Conservation (phyloP, 2,329 filamentous ascomycete genomes). For the Venturia carpophila region DNA sequence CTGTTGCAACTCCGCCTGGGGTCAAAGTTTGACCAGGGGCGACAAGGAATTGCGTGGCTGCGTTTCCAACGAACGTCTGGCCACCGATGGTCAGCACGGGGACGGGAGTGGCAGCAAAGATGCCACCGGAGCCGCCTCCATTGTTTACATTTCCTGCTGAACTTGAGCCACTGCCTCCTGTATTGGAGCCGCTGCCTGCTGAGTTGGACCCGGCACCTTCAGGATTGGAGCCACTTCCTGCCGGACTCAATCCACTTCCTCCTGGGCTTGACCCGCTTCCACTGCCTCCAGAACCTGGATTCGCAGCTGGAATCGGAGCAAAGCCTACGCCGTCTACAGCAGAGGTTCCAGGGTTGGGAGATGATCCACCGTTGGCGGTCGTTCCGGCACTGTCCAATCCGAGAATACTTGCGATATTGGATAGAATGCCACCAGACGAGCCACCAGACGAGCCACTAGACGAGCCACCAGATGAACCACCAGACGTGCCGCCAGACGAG, state of each 20-base stretch:
- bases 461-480: neutral
- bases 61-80: conserved; percentile 36
- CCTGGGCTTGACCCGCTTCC: conserved; percentile 14
- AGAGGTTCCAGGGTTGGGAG: neutral
- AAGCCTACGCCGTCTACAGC: neutral
- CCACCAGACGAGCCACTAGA: conserved; percentile 18
- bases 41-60: conserved; percentile 39
- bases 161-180: conserved; percentile 3
- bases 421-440: neutral
- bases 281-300: conserved; percentile 5
- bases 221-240: conserved; percentile 19
- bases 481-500: conserved; percentile 18
- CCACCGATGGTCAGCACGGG: conserved; percentile 36
- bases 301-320: conserved; percentile 12
- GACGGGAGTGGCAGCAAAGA: conserved; percentile 26
- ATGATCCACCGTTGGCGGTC: neutral
- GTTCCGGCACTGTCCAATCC: neutral
- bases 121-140: neutral
- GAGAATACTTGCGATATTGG: neutral
- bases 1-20: conserved; percentile 33
- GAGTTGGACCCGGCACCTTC: conserved; percentile 18
- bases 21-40: conserved; percentile 30
- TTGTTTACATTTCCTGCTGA: neutral
- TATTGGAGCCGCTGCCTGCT: neutral
- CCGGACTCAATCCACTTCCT: conserved; percentile 19